Evolutionary conservation across 1,284 basidiomycete species (phyloP).

Genomic region (Anthracocystis panici-leucophaei): DNA sequence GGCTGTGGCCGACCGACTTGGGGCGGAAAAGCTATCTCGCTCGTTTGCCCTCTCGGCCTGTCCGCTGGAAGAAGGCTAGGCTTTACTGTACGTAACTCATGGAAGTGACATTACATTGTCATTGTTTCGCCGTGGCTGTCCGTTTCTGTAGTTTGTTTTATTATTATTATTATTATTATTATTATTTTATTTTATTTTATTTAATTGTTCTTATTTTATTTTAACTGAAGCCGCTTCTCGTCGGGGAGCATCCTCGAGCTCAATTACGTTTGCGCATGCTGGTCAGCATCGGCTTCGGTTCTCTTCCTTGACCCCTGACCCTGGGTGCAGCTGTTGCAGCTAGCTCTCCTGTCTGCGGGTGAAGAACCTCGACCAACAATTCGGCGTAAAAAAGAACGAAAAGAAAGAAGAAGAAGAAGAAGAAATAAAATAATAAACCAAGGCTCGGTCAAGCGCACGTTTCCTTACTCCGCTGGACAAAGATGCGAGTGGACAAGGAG

Average conservation of each 20-base stretch:
- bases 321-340: neutral
- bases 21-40: no score
- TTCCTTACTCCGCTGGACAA: no score
- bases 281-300: neutral
- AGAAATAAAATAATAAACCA: neutral
- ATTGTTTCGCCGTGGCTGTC: constrained; percentile 9
- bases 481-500: no score
- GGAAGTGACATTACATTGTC: constrained; percentile 6
- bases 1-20: no score
- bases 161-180: neutral
- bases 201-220: no score
- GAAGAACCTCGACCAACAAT: constrained; percentile 19
- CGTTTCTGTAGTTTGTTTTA: neutral
- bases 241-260: no score
- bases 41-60: neutral
- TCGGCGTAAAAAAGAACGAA: constrained; percentile 34
- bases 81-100: neutral
- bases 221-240: no score
- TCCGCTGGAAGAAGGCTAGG: constrained; percentile 5
- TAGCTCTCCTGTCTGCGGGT: neutral
- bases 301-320: neutral
- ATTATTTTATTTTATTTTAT: no score
- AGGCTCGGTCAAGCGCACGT: no score
- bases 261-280: no score
- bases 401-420: constrained; percentile 5